These are phyloP conservation scores for Dryas octopetala DNA, from an alignment of 306 rosid genomes.

Conservation along the genomic window DNA sequence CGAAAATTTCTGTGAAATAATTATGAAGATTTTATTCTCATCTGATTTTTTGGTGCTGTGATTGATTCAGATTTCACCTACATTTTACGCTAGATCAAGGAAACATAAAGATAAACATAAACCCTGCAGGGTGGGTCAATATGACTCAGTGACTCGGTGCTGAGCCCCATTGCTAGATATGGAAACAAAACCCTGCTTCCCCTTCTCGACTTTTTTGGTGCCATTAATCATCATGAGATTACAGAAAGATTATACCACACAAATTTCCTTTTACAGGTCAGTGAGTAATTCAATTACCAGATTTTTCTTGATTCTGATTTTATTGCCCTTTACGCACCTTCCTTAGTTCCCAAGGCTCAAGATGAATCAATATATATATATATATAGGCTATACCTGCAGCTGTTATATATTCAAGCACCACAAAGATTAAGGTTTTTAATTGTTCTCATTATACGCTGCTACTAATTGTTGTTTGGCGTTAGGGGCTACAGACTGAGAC, in stretches of 20 bases:
- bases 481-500: constrained; percentile 15
- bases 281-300: constrained; percentile 2
- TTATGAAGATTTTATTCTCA: no score
- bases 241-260: no score
- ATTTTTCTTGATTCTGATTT: constrained; percentile 17
- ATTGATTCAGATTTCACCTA: no score
- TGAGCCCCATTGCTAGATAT: constrained; percentile 12
- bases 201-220: constrained; percentile 11
- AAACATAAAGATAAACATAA: neutral
- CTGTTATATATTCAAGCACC: no score
- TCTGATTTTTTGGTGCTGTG: no score
- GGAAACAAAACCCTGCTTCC: constrained; percentile 35
- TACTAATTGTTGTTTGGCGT: constrained; percentile 25
- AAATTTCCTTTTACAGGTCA: constrained; percentile 32
- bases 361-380: no score
- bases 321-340: constrained; percentile 1
- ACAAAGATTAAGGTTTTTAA: neutral
- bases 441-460: no score
- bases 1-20: no score
- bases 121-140: neutral
- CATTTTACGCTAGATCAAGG: no score
- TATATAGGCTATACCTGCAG: no score
- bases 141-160: no score
- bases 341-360: no score
- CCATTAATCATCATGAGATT: constrained; percentile 2